Base-by-base conservation (phyloP, 139 green algal genomes). In the Chlorella sp. region DNA sequence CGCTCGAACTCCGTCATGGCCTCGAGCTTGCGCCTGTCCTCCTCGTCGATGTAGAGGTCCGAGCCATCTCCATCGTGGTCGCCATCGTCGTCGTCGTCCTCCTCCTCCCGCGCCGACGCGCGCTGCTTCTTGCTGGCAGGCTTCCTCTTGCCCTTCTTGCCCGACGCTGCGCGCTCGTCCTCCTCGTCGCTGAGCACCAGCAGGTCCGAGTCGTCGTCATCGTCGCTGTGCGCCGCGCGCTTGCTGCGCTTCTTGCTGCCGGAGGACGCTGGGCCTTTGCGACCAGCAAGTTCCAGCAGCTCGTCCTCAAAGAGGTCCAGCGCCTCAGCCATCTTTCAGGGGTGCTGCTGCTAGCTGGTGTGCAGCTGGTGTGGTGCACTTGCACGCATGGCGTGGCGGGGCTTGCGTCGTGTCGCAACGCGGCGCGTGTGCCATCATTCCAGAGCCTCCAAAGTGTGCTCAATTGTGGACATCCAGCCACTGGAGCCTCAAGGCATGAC, bases 1-100 rank as follows among this genome's bases (percentile, higher is more conserved):
- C 86, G 77, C 31, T 91, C 78, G 22, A 90, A 66, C 80, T 90
- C 84, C 32, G 77, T 86, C 84, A 91, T 87, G 24, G 77, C 70
- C 62, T 73, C 67, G 2, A 91, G 77, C 70, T 73, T 75, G 31
- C 42, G 30, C 3, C 84, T 65, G 62, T 91, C 86, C 59, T 85
- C 86, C 20, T 88, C 84, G 62, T 88, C 83, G 26, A 83, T 81
- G 70, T 79, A 89, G 24, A 91, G 86, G 55, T 64, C 55, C 4
- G 22, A 31, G 20, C 55, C 55, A 64, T 64, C 22, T 29, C 55
- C 55, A 64, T 64, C 55, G 24, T 64, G 14, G 55, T 64, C 55
- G 20, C 27, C 55, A 27, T 64, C 55, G 24, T 64, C 55, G 24
- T 29, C 55, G 4, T 10, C 55, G 55, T 64, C 55, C 10, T 26